A percentile compares a stretch with the other conserved stretches of the same genome.
Evolutionary conservation across 768 basidiomycete genomes (phyloP).

Genomic region (Lentinula raphanica): DNA sequence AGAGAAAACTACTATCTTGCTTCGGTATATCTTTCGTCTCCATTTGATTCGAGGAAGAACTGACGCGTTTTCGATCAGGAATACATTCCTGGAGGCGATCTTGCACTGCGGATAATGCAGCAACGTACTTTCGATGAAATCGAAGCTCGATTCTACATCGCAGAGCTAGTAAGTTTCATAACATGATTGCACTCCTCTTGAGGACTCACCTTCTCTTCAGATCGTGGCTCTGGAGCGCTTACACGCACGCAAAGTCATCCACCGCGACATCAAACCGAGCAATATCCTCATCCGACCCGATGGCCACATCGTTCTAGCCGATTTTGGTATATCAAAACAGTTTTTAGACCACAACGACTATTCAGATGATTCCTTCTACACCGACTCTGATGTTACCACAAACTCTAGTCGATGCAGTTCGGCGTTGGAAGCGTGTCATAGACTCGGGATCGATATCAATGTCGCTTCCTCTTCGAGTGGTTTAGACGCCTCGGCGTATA

Average conservation of each 20-base stretch:
- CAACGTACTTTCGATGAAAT: constrained; percentile 6
- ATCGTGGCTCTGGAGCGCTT: constrained; percentile 13
- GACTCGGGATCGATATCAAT: background rate
- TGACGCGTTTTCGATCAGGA: constrained; percentile 11
- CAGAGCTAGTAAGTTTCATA: constrained; percentile 18
- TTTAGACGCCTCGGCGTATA: background rate
- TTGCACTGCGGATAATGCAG: constrained; percentile 9
- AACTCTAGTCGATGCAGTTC: background rate
- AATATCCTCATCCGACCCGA: constrained; percentile 14
- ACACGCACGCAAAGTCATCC: constrained; percentile 11
- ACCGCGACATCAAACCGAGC: constrained; percentile 19
- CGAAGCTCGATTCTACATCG: constrained; percentile 14
- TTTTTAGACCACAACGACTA: background rate
- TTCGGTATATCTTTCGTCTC: constrained; percentile 11
- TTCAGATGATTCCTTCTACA: background rate
- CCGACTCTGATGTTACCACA: constrained; percentile 3
- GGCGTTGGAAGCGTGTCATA: background rate
- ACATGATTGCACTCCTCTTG: background rate
- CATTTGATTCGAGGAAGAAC: background rate
- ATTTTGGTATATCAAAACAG: constrained; percentile 11
- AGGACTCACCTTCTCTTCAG: constrained; percentile 3
- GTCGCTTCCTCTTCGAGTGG: background rate
- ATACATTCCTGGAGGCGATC: constrained; percentile 18
- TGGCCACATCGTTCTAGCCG: constrained; percentile 16
- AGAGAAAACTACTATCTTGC: constrained; percentile 16